These are phyloP conservation scores for Cladorrhinum samala DNA, from an alignment of 495 filamentous ascomycete genomes.

Conservation along the genomic window DNA sequence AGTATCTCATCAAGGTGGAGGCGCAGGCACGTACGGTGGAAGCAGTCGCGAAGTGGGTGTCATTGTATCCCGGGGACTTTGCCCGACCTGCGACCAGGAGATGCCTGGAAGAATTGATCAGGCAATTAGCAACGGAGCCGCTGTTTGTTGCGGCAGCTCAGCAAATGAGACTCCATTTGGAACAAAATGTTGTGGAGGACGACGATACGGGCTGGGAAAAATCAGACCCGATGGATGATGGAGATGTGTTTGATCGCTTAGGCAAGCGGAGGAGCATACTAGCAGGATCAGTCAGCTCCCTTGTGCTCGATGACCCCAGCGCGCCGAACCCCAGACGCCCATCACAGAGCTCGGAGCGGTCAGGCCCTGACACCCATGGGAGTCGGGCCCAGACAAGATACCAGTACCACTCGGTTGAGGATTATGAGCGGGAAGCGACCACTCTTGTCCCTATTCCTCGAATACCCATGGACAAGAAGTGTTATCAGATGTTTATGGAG, in stretches of 20 bases:
- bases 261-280: constrained; percentile 25
- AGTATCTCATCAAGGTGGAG: constrained; percentile 61
- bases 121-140: constrained; percentile 57
- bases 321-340: constrained; percentile 32
- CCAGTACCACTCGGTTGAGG: constrained; percentile 57
- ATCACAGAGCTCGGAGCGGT: constrained; percentile 41
- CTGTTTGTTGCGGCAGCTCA: constrained; percentile 76
- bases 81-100: constrained; percentile 69
- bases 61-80: constrained; percentile 90
- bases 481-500: constrained; percentile 80
- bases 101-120: constrained; percentile 64
- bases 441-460: constrained; percentile 57
- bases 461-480: constrained; percentile 61
- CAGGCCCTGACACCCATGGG: constrained; percentile 26
- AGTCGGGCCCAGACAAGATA: constrained; percentile 29
- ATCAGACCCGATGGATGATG: constrained; percentile 52
- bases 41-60: constrained; percentile 82
- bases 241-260: constrained; percentile 21
- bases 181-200: constrained; percentile 63
- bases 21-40: constrained; percentile 78
- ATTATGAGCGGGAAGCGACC: constrained; percentile 66
- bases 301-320: constrained; percentile 37
- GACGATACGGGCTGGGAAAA: constrained; percentile 77
- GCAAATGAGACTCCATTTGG: constrained; percentile 64
- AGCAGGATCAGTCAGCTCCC: constrained; percentile 38